These are phyloP conservation scores for Tuber melanosporum DNA, from an alignment of 495 filamentous ascomycete species.

Conservation along the genomic window DNA sequence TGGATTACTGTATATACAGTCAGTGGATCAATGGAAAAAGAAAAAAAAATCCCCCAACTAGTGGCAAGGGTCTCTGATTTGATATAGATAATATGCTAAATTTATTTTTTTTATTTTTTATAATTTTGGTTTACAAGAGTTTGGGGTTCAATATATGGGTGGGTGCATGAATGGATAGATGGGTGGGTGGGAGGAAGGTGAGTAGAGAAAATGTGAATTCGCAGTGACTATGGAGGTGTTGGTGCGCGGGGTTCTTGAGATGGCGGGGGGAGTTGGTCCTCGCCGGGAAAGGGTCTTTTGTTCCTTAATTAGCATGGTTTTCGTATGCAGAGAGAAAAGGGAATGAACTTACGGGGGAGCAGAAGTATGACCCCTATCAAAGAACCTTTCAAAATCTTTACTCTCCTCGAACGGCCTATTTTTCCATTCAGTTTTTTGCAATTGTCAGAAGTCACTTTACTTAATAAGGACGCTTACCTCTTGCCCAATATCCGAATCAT, in stretches of 20 bases:
- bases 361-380: constrained; percentile 48
- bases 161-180: background rate
- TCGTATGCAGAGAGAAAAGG: background rate
- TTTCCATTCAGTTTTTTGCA: background rate
- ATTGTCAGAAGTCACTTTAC: background rate
- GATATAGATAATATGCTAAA: background rate
- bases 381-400: constrained; percentile 89
- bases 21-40: background rate
- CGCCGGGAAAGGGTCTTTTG: background rate
- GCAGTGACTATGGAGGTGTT: background rate
- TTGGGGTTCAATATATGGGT: background rate
- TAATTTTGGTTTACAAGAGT: background rate
- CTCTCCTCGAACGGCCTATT: constrained; percentile 68
- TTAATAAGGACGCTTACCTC: constrained; percentile 2
- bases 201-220: constrained; percentile 4
- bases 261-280: background rate
- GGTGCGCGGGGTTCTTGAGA: background rate
- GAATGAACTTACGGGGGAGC: constrained; percentile 38
- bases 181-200: background rate
- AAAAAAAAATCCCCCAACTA: background rate
- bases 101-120: background rate
- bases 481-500: constrained; percentile 80
- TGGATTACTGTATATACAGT: background rate
- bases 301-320: background rate
- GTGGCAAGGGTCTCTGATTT: background rate